Evolutionary conservation across 2,329 filamentous ascomycete species (phyloP), one percentile per base, ranked within the genome.

Genomic region (Acrocalymma vagum): DNA sequence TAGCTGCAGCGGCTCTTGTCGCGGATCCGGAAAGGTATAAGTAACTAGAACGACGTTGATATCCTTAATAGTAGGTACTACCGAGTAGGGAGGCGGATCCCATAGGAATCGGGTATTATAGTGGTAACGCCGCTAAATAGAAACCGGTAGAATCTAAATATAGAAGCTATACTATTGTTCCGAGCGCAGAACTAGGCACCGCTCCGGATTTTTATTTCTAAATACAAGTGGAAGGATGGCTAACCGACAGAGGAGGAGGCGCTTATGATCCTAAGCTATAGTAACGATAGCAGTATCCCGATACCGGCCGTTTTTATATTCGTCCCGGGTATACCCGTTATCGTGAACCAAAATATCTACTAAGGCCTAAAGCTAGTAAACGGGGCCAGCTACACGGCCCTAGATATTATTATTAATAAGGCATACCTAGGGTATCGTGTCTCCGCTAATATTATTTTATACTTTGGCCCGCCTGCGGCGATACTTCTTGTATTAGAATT

Each of bases 201-300:
- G 18, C 38, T 45, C 3, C 16, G 37, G 29, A 37, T 45, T 23
- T 43, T 43, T 20, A 17, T 43, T 11, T 43, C 26, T 11, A 28
- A 43, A 21, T 22, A 37, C 21, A 31, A 42, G 23, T 42, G 37
- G 42, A 45, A 42, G 28, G 23, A 21, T 20, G 30, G 29, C 16
- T 13, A 45, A 18, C 42, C 38, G 15, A 45, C 37, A 18, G 29
- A 45, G 15, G 37, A 45, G 30, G 37, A 45, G 23, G 29, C 37
- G 18, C 16, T 45, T 18, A 45, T 45, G 37, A 27, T 42, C 11
- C 32, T 45, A 20, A 33, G 17, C 27, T 42, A 42, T 25, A 32
- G 38, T 4, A 32, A 46, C 17, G 28, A 43, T 9, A 43, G 33
- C 22, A 38, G 27, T 9, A 22, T 35, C 15, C 31, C 25, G 11